Conservation (phyloP, 164 flowering plant species). For the Cinnamomum micranthum region DNA sequence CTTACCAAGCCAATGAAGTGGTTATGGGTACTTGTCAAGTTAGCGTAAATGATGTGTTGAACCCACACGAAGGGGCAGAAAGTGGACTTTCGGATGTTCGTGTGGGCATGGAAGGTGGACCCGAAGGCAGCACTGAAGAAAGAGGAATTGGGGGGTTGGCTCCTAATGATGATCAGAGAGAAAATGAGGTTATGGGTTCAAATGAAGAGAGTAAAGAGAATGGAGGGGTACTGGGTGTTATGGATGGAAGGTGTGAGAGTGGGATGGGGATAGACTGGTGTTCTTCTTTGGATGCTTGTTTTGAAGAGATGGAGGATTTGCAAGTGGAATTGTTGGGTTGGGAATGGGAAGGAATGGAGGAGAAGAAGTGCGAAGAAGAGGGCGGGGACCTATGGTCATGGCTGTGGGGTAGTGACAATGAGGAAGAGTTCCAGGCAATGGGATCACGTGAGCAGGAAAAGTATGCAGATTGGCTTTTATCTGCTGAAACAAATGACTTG, state of each 20-base stretch:
- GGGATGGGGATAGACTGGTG: background rate
- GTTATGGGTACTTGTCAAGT: background rate
- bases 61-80: conserved; percentile 7
- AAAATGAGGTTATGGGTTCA: conserved; percentile 14
- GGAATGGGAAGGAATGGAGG: conserved; percentile 24
- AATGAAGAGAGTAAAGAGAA: conserved; percentile 7
- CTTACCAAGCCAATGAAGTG: background rate
- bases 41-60: background rate
- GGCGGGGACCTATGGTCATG: conserved; percentile 30
- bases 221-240: conserved; percentile 4
- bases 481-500: conserved; percentile 3
- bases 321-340: conserved; percentile 23
- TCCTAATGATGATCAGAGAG: conserved; percentile 7
- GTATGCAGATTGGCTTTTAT: conserved; percentile 10
- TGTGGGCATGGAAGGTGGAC: background rate
- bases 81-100: background rate
- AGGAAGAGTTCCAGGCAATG: background rate
- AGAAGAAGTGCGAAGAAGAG: conserved; percentile 15
- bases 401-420: conserved; percentile 35
- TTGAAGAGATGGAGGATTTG: conserved; percentile 3
- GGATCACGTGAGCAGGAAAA: conserved; percentile 4
- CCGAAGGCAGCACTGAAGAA: background rate
- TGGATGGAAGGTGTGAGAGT: conserved; percentile 14
- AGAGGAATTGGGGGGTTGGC: background rate
- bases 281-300: conserved; percentile 7